A percentile compares a stretch with the other conserved stretches of the same genome.
phyloP scores from a whole-genome alignment of 2,329 filamentous ascomycete genomes.

The Fusarium beomiforme region DNA sequence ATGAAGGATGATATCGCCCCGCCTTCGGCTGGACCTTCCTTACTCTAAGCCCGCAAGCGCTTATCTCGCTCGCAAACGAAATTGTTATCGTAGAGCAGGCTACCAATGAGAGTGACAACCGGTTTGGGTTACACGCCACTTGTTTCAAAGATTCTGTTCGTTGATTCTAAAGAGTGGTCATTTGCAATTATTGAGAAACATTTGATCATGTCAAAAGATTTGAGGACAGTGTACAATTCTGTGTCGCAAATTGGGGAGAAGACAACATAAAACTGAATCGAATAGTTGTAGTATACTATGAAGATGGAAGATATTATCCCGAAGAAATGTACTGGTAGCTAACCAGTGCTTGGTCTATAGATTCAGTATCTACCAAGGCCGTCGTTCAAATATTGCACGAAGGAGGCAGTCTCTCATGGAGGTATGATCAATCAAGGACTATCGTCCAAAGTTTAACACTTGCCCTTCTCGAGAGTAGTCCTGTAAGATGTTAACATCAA shows the following conservation, averaged over 20 bases:
- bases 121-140: fast-evolving
- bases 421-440: too few relatives aligned
- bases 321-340: fast-evolving
- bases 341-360: not conserved
- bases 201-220: fast-evolving
- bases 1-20: too few relatives aligned
- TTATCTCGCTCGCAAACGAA: not conserved
- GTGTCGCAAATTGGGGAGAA: too few relatives aligned
- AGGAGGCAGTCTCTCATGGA: fast-evolving
- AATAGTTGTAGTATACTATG: not conserved
- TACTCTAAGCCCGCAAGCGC: fast-evolving
- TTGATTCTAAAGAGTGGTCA: too few relatives aligned
- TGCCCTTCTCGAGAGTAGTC: not conserved
- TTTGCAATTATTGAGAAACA: fast-evolving
- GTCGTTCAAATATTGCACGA: fast-evolving
- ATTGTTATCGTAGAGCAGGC: fast-evolving
- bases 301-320: fast-evolving
- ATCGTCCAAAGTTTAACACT: not conserved
- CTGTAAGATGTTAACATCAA: fast-evolving
- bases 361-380: fast-evolving
- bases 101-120: too few relatives aligned
- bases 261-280: too few relatives aligned
- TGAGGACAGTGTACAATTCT: fast-evolving
- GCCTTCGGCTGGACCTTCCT: not conserved
- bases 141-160: too few relatives aligned